Evolutionary conservation across 352 stramenopile species (phyloP), one percentile per base, ranked within the genome.

Genomic region (Peronosclerospora sorghi): DNA sequence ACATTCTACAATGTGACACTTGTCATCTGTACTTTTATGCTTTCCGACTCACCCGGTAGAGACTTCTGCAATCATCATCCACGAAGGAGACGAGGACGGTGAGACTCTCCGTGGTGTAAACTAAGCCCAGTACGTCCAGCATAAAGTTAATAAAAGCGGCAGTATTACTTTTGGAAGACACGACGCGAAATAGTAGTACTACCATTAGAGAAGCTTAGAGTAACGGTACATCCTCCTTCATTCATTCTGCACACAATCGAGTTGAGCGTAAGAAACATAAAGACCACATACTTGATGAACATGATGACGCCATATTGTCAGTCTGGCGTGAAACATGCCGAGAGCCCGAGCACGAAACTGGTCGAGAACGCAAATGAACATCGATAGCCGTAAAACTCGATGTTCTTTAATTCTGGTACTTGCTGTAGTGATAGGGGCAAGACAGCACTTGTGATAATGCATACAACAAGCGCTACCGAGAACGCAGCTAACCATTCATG

Each of bases 101-200:
- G n/a, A 85, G 48, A 28, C 48, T 72, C 19, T 67, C 66, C 5
- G 73, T 63, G 24, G 83, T 79, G 59, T 85, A 85, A 32, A 79
- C 15, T 17, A 85, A 61, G 5, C 73, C 73, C 10, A 85, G 28
- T 5, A 54, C 38, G 32, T 85, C 73, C 28, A 85, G 45, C 26
- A 68, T 56, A 28, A 81, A 67, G 4, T 61, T 61, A 2, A 85
- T 21, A 15, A 83, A 58, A 0, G 57, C 56, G 21, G 70, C 56
- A 15, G 45, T 35, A 7, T 57, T 56, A 14, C 41, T 48, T 8
- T 42, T 48, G 35, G 35, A 57, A 17, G 62, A 68, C 29, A 57
- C 41, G 24, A 70, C 58, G 18, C 69, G 69, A 21, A 83, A 72
- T 12, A 78, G 12, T 10, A 81, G 24, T 15, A 82, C 54, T 13